Percentiles rank a stretch among this genome's conserved stretches.
These are phyloP conservation scores for Pinus albicaulis DNA, from an alignment of 75 land plant genomes.

Conservation along the genomic window DNA sequence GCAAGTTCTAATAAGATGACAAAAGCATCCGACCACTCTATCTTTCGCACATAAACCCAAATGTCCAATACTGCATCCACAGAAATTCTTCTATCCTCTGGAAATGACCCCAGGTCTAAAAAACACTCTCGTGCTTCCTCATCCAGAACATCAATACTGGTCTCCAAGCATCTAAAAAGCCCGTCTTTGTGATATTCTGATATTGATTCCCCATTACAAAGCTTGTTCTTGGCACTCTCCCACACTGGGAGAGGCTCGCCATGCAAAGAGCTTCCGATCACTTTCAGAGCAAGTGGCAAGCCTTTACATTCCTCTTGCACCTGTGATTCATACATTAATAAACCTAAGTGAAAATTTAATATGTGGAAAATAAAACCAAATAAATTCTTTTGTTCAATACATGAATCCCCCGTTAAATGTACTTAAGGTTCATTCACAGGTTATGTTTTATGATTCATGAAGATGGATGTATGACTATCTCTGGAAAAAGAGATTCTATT, in stretches of 20 bases:
- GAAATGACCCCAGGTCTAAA: constrained; percentile 56
- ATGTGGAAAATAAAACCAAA: not conserved
- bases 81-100: constrained; percentile 56
- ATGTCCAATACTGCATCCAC: constrained; percentile 50
- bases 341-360: not conserved
- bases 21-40: constrained; percentile 56
- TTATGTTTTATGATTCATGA: not conserved
- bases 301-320: constrained; percentile 59
- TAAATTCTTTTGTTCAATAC: not conserved
- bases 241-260: constrained; percentile 32
- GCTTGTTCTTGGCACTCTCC: constrained; percentile 37
- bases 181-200: constrained; percentile 42
- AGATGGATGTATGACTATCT: not conserved
- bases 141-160: constrained; percentile 32
- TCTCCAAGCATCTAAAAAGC: constrained; percentile 47
- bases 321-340: constrained; percentile 12
- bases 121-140: constrained; percentile 44
- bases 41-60: constrained; percentile 51
- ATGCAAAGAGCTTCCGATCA: constrained; percentile 50
- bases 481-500: not conserved
- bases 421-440: not conserved
- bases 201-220: constrained; percentile 33
- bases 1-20: constrained; percentile 49
- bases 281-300: constrained; percentile 60
- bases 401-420: not conserved